Percentiles rank a stretch among this genome's conserved stretches.
phyloP scores from a whole-genome alignment of 257 asterid genomes.

The Echites panduratus region DNA sequence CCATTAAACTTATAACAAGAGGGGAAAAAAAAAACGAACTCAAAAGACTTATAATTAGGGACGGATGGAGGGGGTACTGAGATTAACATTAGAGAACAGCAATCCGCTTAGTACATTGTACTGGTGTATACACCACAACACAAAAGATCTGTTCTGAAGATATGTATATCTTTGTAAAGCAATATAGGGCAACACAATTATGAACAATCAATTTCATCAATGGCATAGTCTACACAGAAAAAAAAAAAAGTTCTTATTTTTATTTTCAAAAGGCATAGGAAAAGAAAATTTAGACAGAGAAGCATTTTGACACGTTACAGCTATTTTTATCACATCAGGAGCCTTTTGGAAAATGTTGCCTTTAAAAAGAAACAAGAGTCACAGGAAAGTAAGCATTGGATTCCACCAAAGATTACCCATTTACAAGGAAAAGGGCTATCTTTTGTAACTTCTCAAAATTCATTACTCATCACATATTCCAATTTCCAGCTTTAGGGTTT shows the following conservation, averaged over 20 bases:
- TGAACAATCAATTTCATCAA: background rate
- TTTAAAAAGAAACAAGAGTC: background rate
- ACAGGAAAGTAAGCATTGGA: slow-evolving; percentile 19
- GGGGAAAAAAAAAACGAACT: too few species aligned
- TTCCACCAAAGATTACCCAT: slow-evolving; percentile 15
- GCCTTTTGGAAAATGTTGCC: background rate
- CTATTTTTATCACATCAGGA: background rate
- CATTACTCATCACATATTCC: slow-evolving; percentile 1
- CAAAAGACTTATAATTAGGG: too few species aligned
- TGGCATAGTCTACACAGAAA: background rate
- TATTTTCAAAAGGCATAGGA: background rate
- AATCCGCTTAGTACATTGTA: background rate
- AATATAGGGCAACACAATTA: background rate
- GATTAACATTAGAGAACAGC: background rate
- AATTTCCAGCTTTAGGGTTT: background rate
- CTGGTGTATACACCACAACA: background rate
- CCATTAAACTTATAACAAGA: too few species aligned
- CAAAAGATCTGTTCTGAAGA: background rate
- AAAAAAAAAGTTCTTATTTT: background rate
- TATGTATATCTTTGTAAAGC: background rate
- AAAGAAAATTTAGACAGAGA: background rate
- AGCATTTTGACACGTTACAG: background rate
- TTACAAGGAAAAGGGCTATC: background rate
- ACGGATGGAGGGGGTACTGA: too few species aligned
- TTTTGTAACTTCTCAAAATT: background rate